These are phyloP conservation scores for Patellifolia procumbens DNA, from an alignment of 179 eudicot genomes.

Conservation along the genomic window DNA sequence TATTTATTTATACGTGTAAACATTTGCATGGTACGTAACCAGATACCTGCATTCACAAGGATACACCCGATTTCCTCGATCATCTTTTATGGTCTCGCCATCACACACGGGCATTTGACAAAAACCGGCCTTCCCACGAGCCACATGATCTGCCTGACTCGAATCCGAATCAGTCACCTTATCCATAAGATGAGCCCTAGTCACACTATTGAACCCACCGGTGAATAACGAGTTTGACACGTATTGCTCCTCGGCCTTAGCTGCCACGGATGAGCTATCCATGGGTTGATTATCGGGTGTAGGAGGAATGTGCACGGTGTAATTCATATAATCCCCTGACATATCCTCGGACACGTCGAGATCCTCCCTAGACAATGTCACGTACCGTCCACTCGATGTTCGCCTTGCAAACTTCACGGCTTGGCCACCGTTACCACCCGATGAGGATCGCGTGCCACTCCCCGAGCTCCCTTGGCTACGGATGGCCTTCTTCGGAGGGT, in stretches of 20 bases:
- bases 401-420: slow-evolving; percentile 71
- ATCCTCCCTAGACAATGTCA: slow-evolving; percentile 71
- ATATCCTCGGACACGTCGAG: slow-evolving; percentile 66
- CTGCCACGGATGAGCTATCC: slow-evolving; percentile 62
- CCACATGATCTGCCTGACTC: slow-evolving; percentile 40
- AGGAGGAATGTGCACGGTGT: slow-evolving; percentile 81
- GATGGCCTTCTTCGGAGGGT: slow-evolving; percentile 49
- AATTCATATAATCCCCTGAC: slow-evolving; percentile 70
- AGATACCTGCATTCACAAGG: slow-evolving; percentile 85
- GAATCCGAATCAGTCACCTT: slow-evolving; percentile 77
- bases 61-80: slow-evolving; percentile 55
- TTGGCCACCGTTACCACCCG: slow-evolving; percentile 34
- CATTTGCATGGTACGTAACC: background rate
- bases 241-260: slow-evolving; percentile 90
- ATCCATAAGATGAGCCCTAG: slow-evolving; percentile 87
- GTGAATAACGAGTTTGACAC: slow-evolving; percentile 82
- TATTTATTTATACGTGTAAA: too few relatives aligned
- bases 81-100: slow-evolving; percentile 70
- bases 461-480: slow-evolving; percentile 42
- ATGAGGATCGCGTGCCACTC: slow-evolving; percentile 28
- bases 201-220: slow-evolving; percentile 82
- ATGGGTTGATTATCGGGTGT: slow-evolving; percentile 82
- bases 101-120: slow-evolving; percentile 75
- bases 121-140: slow-evolving; percentile 50
- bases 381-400: slow-evolving; percentile 76